Evolutionary conservation across 805 yeast genomes (phyloP), one percentile per base, ranked within the genome.

Genomic region (Zygosaccharomyces bisporus): DNA sequence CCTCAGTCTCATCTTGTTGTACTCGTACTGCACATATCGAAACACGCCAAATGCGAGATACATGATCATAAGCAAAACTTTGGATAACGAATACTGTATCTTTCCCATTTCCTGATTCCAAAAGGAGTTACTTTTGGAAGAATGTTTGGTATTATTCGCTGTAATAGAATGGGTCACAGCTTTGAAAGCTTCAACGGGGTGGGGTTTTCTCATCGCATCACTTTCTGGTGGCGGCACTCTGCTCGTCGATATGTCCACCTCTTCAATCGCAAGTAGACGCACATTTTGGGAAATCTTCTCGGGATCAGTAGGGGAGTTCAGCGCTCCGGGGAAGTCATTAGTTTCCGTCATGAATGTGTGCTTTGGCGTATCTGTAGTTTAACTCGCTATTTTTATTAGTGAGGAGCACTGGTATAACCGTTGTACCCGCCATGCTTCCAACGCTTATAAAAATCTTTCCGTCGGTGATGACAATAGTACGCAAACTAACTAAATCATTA

Each of bases 31-130:
- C 46, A 68, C 55, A 41, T 76, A 72, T 46, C 86, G 72, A 51
- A 70, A 70, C 21, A 79, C 61, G 8, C 88, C 79, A 60, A 79
- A 78, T 24, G 77, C 27, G 37, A 81, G 68, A 55, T 78, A 83
- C 10, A 83, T 51, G 16, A 71, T 47, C 27, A 83, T 66, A 39
- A 84, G 65, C 2, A 80, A 53, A 7, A 71, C 51, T 53, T 79
- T 81, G 57, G 70, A 76, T 21, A 76, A 45, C 47, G 57, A 16
- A 44, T 50, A 57, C 20, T 59, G 53, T 2, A 58, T 34, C 25
- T 52, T 53, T 24, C 53, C 49, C 35, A 50, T 46, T 3, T 43
- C 39, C 17, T 45, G 50, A 6, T 49, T 45, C 55, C 56, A 45
- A 24, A 44, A 39, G 10, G 45, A 41, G 19, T 38, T 41, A n/a